Evolutionary conservation across 345 rosid genomes (phyloP).

Genomic region (Garcia nutans): DNA sequence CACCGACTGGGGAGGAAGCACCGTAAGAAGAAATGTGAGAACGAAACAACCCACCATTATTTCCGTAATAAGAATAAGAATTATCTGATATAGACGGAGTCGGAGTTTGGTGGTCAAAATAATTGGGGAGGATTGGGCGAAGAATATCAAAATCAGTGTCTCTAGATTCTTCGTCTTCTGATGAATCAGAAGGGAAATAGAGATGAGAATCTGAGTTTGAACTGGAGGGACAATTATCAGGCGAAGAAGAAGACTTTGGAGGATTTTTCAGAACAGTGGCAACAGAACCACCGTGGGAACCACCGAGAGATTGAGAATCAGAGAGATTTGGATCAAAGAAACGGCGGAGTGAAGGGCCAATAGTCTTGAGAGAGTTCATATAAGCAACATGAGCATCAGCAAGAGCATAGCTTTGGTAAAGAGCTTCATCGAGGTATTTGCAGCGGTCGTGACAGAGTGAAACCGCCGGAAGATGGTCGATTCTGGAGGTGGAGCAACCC

Average conservation of each 20-base stretch:
- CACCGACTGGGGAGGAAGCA: background rate
- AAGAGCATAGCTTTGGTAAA: conserved; percentile 51
- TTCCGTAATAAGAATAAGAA: conserved; percentile 1
- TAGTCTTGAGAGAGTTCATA: conserved; percentile 41
- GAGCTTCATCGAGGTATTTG: conserved; percentile 52
- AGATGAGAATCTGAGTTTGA: conserved; percentile 49
- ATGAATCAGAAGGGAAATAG: conserved; percentile 46
- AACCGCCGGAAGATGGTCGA: conserved; percentile 58
- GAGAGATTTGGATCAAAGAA: conserved; percentile 29
- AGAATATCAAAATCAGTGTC: conserved; percentile 18
- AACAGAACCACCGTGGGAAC: background rate
- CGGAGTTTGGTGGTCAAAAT: conserved; percentile 25
- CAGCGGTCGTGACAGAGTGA: conserved; percentile 61
- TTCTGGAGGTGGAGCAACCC: conserved; percentile 56
- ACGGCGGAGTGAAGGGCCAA: conserved; percentile 45
- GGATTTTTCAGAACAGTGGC: background rate
- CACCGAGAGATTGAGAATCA: background rate
- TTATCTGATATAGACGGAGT: background rate
- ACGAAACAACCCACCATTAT: conserved; percentile 4
- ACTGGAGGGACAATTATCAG: conserved; percentile 31
- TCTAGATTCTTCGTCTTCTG: conserved; percentile 41
- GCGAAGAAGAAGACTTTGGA: conserved; percentile 22
- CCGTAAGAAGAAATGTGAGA: background rate
- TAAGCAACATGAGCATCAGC: conserved; percentile 57
- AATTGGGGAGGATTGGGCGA: conserved; percentile 10